Percentiles rank a stretch among this genome's conserved stretches.
Conservation (phyloP, 257 asterid species). For the Galeopsis tetrahit region DNA sequence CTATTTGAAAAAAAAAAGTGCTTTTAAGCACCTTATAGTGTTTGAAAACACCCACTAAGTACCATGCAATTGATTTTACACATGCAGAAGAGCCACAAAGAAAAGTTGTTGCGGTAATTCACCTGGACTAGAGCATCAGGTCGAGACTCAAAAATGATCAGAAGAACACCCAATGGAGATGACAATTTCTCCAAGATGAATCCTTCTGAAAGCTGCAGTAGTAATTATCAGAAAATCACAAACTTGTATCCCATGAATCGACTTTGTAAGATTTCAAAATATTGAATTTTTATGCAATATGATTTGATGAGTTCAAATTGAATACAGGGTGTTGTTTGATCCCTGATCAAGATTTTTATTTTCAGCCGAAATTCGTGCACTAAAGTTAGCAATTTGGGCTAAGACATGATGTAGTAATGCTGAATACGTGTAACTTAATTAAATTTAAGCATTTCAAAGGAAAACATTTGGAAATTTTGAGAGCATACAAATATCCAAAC, state of each 20-base stretch:
- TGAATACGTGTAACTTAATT: not conserved
- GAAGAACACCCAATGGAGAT: conserved; percentile 81
- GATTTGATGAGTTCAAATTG: conserved; percentile 9
- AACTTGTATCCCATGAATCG: conserved; percentile 5
- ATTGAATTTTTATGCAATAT: not conserved
- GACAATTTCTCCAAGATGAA: conserved; percentile 75
- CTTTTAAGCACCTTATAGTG: no score
- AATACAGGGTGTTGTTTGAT: not conserved
- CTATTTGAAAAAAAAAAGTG: no score
- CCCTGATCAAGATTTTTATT: conserved; percentile 12
- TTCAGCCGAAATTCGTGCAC: not conserved
- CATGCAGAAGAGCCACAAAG: conserved; percentile 11
- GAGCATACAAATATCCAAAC: not conserved
- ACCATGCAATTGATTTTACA: not conserved
- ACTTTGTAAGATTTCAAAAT: conserved; percentile 12
- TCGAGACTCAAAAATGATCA: conserved; percentile 85
- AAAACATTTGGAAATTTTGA: not conserved
- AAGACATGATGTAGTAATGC: not conserved
- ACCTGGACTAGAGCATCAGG: conserved; percentile 95
- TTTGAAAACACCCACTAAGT: no score
- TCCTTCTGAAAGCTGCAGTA: conserved; percentile 76
- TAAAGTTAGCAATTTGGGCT: not conserved
- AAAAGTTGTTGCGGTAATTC: conserved; percentile 16
- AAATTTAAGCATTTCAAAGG: no score
- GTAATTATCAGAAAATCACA: conserved; percentile 28